A percentile compares a stretch with the other conserved stretches of the same genome.
phyloP scores from a whole-genome alignment of 768 basidiomycete genomes.

The Phanerochaete sordida region DNA sequence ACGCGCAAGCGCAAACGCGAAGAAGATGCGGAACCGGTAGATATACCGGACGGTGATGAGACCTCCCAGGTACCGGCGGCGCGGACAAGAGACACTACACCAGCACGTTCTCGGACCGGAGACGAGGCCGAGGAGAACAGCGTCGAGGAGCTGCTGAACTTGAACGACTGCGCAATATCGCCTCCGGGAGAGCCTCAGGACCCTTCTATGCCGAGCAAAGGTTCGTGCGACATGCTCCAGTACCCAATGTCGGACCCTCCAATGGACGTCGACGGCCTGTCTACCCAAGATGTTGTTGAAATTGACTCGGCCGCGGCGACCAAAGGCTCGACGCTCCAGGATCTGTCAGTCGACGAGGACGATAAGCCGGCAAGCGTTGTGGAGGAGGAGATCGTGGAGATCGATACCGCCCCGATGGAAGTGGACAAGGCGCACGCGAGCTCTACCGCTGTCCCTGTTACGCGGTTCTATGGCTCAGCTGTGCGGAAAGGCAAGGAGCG shows the following conservation, averaged over 20 bases:
- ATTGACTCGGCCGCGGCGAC: not conserved
- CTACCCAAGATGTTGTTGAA: not conserved
- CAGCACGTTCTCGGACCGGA: slow-evolving; percentile 8
- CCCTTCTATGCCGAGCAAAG: not conserved
- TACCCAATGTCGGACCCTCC: slow-evolving; percentile 16
- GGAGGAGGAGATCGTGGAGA: not conserved
- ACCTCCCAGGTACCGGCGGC: not conserved
- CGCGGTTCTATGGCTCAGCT: not conserved
- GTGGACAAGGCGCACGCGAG: not conserved
- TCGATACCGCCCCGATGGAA: not conserved
- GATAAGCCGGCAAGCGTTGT: not conserved
- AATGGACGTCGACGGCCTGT: slow-evolving; percentile 15
- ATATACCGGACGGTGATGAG: not conserved
- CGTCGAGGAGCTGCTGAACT: slow-evolving; percentile 5
- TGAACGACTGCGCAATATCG: not conserved
- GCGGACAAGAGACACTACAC: not conserved
- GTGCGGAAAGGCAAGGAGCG: slow-evolving; percentile 4
- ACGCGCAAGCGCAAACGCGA: slow-evolving; percentile 28
- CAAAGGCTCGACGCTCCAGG: not conserved
- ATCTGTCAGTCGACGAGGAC: not conserved
- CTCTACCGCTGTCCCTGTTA: not conserved
- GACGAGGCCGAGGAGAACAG: slow-evolving; percentile 13
- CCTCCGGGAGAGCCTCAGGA: not conserved
- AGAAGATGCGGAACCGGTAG: not conserved
- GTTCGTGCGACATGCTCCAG: not conserved